These are phyloP conservation scores for Blastocystis sp. DNA, from an alignment of 352 stramenopile species.

Conservation along the genomic window DNA sequence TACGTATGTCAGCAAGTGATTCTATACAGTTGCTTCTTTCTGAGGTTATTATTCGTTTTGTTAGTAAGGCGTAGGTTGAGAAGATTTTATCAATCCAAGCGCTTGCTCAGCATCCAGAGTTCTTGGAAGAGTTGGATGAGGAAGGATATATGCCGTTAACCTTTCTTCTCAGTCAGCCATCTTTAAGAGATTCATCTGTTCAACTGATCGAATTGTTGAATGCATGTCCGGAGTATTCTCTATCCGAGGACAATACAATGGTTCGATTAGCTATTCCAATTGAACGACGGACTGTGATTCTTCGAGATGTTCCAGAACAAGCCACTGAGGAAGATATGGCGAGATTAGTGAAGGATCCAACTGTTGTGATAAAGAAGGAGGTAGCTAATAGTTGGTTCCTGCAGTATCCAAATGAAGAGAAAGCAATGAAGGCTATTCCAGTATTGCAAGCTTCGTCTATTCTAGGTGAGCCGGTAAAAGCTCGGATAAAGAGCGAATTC, in stretches of 20 bases:
- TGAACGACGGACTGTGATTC: slow-evolving; percentile 69
- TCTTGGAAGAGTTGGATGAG: slow-evolving; percentile 6
- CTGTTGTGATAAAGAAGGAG: slow-evolving; percentile 31
- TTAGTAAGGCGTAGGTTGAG: slow-evolving; percentile 27
- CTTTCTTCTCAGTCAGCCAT: not conserved
- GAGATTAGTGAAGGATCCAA: slow-evolving; percentile 10
- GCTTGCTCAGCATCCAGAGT: not conserved
- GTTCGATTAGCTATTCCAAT: slow-evolving; percentile 53
- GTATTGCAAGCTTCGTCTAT: slow-evolving; percentile 59
- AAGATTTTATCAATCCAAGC: not conserved
- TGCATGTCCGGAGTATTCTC: not conserved
- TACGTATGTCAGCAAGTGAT: not conserved
- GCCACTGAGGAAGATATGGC: slow-evolving; percentile 66
- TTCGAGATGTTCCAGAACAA: slow-evolving; percentile 66
- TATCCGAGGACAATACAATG: slow-evolving; percentile 3
- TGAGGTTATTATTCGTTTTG: not conserved
- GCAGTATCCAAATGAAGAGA: slow-evolving; percentile 47
- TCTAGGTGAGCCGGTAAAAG: slow-evolving; percentile 62
- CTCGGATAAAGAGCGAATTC: slow-evolving; percentile 68
- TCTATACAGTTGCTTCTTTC: not conserved
- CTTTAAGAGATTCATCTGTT: not conserved
- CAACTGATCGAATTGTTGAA: slow-evolving; percentile 8
- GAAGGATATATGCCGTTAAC: slow-evolving; percentile 23
- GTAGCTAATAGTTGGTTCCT: slow-evolving; percentile 69
- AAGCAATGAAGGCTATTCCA: slow-evolving; percentile 49